These are phyloP conservation scores for Datisca glomerata DNA, from an alignment of 306 rosid genomes.

Conservation along the genomic window DNA sequence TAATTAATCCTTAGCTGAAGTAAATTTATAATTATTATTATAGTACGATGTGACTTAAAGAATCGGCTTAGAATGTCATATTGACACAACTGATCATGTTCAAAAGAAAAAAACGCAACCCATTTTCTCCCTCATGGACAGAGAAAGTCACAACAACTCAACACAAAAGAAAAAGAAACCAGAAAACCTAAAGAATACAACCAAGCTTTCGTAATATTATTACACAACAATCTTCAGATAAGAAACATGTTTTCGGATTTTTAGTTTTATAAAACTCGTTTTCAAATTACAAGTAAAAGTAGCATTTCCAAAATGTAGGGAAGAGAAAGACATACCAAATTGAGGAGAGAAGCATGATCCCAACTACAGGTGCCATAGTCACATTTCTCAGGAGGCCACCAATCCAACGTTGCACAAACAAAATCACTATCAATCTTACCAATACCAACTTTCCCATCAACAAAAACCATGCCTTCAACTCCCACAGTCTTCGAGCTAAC, in stretches of 20 bases:
- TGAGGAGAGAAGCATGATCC: constrained; percentile 82
- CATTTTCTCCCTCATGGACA: too few species aligned
- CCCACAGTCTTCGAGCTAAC: constrained; percentile 18
- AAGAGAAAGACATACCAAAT: constrained; percentile 44
- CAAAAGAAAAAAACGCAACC: too few species aligned
- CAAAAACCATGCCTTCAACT: constrained; percentile 31
- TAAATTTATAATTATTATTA: too few species aligned
- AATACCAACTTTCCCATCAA: constrained; percentile 45
- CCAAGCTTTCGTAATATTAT: too few species aligned
- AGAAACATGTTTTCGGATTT: too few species aligned
- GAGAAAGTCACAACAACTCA: neutral
- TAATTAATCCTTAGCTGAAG: too few species aligned
- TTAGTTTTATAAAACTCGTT: neutral
- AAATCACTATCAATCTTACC: constrained; percentile 74
- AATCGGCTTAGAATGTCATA: too few species aligned
- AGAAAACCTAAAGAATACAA: too few species aligned
- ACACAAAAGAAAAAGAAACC: neutral
- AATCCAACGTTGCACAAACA: constrained; percentile 89
- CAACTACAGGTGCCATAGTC: constrained; percentile 86
- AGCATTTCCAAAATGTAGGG: neutral
- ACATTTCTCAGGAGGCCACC: constrained; percentile 99
- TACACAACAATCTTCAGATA: too few species aligned
- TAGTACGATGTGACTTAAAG: too few species aligned
- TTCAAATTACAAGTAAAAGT: too few species aligned
- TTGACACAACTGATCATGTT: too few species aligned